These are phyloP conservation scores for Curvularia spicifera DNA, from an alignment of 2,329 filamentous ascomycete species.

Conservation along the genomic window DNA sequence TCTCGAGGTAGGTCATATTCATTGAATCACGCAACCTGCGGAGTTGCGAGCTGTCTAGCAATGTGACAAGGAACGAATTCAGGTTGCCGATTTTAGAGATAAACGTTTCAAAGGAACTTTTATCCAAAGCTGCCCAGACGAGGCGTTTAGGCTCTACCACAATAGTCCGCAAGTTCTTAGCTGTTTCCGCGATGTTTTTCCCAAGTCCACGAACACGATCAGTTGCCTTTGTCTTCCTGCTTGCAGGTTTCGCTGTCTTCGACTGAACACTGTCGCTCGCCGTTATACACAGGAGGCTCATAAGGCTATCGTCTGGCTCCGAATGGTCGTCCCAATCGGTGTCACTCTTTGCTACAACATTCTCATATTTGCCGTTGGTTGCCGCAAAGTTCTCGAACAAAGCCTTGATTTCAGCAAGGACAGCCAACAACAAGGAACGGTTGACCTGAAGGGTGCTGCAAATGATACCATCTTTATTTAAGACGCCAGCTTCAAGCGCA, in stretches of 20 bases:
- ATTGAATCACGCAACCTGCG: not conserved
- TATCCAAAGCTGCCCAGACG: not conserved
- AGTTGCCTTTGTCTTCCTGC: not conserved
- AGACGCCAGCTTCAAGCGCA: not conserved
- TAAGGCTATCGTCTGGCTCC: not conserved
- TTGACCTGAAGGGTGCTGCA: not conserved
- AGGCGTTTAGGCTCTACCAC: not conserved
- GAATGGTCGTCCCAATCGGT: not conserved
- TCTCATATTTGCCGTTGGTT: not conserved
- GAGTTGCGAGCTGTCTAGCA: not conserved
- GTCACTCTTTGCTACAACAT: not conserved
- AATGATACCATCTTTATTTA: not conserved
- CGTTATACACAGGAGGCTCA: not conserved
- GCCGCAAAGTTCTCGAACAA: not conserved
- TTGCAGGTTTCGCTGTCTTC: not conserved
- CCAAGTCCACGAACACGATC: not conserved
- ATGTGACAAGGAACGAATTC: not conserved
- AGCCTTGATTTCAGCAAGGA: not conserved
- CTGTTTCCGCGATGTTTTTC: not conserved
- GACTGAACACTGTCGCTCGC: not conserved
- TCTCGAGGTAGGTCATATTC: not conserved
- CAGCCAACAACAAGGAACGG: not conserved
- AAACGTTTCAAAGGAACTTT: not conserved
- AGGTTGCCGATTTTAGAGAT: not conserved
- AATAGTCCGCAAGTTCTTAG: not conserved